These are phyloP conservation scores for Yarrowia phangngaensis DNA, from an alignment of 805 yeast genomes.

Conservation along the genomic window DNA sequence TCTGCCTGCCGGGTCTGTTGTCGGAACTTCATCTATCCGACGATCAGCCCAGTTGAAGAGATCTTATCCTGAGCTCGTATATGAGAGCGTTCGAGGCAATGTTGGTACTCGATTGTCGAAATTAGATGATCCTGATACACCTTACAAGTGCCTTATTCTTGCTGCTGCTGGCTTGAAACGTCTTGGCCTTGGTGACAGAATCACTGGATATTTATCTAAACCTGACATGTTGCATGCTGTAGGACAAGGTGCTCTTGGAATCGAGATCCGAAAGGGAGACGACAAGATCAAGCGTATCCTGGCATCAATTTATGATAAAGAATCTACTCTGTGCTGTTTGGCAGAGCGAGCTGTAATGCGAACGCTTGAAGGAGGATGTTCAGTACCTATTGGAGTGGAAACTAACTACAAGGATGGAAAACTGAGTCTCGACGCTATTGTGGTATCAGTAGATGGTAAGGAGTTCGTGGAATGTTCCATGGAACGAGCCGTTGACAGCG, in stretches of 20 bases:
- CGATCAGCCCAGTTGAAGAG: slow-evolving; percentile 86
- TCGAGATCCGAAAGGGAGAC: slow-evolving; percentile 79
- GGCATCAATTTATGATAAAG: slow-evolving; percentile 55
- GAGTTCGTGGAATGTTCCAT: slow-evolving; percentile 58
- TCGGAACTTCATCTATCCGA: slow-evolving; percentile 93
- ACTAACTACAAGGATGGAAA: slow-evolving; percentile 48
- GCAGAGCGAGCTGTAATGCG: slow-evolving; percentile 89
- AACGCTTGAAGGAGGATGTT: slow-evolving; percentile 93
- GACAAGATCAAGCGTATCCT: slow-evolving; percentile 55
- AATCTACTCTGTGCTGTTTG: slow-evolving; percentile 64
- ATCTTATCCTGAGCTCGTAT: slow-evolving; percentile 68
- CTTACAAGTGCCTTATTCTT: slow-evolving; percentile 68
- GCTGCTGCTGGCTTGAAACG: slow-evolving; percentile 92
- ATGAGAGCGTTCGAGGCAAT: slow-evolving; percentile 84
- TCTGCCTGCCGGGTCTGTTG: slow-evolving; percentile 77
- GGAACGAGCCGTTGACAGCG: slow-evolving; percentile 42
- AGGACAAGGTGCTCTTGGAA: slow-evolving; percentile 97
- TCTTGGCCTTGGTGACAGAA: slow-evolving; percentile 66
- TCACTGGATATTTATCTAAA: slow-evolving; percentile 63
- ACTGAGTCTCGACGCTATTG: slow-evolving; percentile 62
- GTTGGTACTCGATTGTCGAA: slow-evolving; percentile 75
- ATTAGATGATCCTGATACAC: slow-evolving; percentile 65
- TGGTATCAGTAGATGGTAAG: slow-evolving; percentile 80
- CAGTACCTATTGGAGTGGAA: slow-evolving; percentile 92
- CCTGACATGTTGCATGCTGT: slow-evolving; percentile 92